Evolutionary conservation across 352 stramenopile genomes (phyloP).

Genomic region (Pythium sukuiense): DNA sequence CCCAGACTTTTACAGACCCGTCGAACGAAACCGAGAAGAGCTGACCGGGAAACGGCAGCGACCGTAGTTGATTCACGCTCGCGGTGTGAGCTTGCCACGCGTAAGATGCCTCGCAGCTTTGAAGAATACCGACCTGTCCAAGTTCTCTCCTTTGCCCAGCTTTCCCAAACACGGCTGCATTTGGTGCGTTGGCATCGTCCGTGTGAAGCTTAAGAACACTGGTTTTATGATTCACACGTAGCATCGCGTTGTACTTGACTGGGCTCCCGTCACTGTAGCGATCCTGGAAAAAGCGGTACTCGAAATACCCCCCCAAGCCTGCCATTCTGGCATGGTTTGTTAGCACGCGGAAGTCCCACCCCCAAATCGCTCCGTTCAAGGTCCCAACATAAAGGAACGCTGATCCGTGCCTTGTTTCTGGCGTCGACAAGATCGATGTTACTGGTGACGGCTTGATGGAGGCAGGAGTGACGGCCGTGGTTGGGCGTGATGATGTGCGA

Average conservation of each 20-base stretch:
- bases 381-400: constrained; percentile 16
- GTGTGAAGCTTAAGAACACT: constrained; percentile 30
- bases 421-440: constrained; percentile 32
- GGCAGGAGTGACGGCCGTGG: not conserved
- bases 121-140: not conserved
- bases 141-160: not conserved
- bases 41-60: constrained; percentile 38
- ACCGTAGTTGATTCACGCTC: constrained; percentile 36
- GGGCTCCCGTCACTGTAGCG: not conserved
- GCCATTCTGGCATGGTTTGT: constrained; percentile 22
- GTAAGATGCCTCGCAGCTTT: constrained; percentile 29
- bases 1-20: constrained; percentile 52
- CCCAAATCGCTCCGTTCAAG: constrained; percentile 11
- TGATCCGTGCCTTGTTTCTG: constrained; percentile 13
- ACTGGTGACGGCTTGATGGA: constrained; percentile 9
- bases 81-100: constrained; percentile 47
- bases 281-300: constrained; percentile 13
- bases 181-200: constrained; percentile 12
- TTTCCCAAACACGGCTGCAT: not conserved
- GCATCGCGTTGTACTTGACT: constrained; percentile 29
- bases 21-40: constrained; percentile 55
- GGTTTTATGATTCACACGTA: constrained; percentile 33
- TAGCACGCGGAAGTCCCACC: constrained; percentile 33
- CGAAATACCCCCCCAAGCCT: constrained; percentile 20
- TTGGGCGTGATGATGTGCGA: not conserved